Percentiles rank a stretch among this genome's conserved stretches.
Evolutionary conservation across 169 alveolate species (phyloP).

Genomic region (Cystoisospora suis): DNA sequence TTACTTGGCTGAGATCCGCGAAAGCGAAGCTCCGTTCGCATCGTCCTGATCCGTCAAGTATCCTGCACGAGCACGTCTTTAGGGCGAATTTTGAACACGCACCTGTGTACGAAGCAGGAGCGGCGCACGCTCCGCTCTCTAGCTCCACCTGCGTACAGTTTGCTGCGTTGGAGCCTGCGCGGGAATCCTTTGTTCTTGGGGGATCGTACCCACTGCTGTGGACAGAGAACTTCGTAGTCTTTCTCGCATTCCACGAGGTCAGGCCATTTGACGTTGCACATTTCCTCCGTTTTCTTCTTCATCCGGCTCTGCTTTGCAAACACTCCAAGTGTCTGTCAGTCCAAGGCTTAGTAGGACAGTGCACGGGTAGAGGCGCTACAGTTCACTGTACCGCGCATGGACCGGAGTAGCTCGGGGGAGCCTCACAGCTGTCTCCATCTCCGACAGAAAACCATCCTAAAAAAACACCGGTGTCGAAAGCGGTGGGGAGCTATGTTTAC

Average conservation of each 20-base stretch:
- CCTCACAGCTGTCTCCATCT: slow-evolving; percentile 42
- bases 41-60: neutral
- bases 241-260: slow-evolving; percentile 3
- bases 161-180: neutral
- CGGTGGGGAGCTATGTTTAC: no score
- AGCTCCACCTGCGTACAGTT: neutral
- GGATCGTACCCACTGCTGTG: slow-evolving; percentile 45
- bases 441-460: slow-evolving; percentile 54
- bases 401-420: slow-evolving; percentile 51
- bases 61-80: neutral
- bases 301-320: slow-evolving; percentile 33
- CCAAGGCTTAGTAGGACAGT: no score
- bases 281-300: slow-evolving; percentile 35
- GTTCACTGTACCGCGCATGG: slow-evolving; percentile 42
- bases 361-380: no score
- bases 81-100: neutral
- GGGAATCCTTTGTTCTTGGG: neutral
- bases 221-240: slow-evolving; percentile 53
- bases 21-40: slow-evolving; percentile 29
- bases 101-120: slow-evolving; percentile 48
- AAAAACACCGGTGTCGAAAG: no score
- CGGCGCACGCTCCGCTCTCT: slow-evolving; percentile 32
- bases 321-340: slow-evolving; percentile 4
- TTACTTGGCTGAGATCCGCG: neutral
- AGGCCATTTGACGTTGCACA: slow-evolving; percentile 46